Conservation (phyloP, 331 rosid species). For the Erythrophleum ivorense region DNA sequence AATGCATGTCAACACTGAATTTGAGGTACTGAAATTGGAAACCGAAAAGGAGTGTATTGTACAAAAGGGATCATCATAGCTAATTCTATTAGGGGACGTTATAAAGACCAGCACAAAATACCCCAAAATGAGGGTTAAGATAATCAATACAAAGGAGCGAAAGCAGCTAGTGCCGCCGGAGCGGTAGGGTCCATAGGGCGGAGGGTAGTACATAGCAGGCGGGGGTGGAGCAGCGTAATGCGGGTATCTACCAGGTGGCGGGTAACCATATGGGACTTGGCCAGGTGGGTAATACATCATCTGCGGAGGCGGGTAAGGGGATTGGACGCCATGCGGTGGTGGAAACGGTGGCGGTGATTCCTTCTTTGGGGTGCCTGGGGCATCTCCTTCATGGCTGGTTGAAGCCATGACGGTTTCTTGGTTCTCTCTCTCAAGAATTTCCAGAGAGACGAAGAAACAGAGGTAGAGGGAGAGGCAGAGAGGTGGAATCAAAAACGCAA, state of each 20-base stretch:
- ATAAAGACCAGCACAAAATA: background rate
- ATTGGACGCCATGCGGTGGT: background rate
- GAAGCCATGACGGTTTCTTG: slow-evolving; percentile 36
- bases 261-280: slow-evolving; percentile 7
- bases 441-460: background rate
- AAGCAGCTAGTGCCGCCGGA: background rate
- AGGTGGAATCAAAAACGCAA: background rate
- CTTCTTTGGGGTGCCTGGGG: background rate
- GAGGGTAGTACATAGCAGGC: background rate
- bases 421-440: slow-evolving; percentile 31
- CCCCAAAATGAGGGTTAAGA: slow-evolving; percentile 8
- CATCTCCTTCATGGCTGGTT: background rate
- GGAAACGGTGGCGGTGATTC: background rate
- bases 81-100: background rate
- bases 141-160: slow-evolving; percentile 27
- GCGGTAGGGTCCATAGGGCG: background rate
- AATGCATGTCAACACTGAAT: background rate
- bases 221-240: background rate
- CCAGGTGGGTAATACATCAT: slow-evolving; percentile 23
- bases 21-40: slow-evolving; percentile 18
- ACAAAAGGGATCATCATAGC: background rate
- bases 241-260: slow-evolving; percentile 3
- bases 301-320: background rate
- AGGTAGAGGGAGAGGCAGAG: background rate
- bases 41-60: slow-evolving; percentile 29